Percentiles rank a stretch among this genome's conserved stretches.
phyloP scores from a whole-genome alignment of 352 stramenopile genomes.

The Nothophytophthora sp. region DNA sequence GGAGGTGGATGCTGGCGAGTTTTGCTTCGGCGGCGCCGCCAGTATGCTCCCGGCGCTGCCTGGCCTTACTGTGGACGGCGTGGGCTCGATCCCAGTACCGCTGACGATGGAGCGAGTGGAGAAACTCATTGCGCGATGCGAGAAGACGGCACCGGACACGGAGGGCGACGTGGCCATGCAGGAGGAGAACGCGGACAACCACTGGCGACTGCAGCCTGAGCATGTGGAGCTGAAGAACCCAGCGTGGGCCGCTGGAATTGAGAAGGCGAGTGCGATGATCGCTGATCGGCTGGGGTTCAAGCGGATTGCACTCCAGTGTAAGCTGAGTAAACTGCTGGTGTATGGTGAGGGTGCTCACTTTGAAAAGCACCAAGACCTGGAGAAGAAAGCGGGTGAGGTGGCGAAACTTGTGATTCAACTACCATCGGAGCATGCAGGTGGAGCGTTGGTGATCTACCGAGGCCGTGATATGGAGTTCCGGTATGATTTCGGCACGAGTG shows the following conservation, averaged over 20 bases:
- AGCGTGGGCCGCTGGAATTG: slow-evolving; percentile 7
- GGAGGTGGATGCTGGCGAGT: slow-evolving; percentile 12
- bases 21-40: slow-evolving; percentile 1
- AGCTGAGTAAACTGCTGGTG: slow-evolving; percentile 47
- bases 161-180: too few species aligned
- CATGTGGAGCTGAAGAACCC: slow-evolving; percentile 1
- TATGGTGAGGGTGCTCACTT: slow-evolving; percentile 45
- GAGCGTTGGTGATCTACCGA: slow-evolving; percentile 17
- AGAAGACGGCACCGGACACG: too few species aligned
- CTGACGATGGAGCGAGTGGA: background rate
- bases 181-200: slow-evolving; percentile 6
- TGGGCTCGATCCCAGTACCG: slow-evolving; percentile 9
- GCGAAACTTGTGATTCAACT: slow-evolving; percentile 43
- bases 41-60: background rate
- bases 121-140: slow-evolving; percentile 6
- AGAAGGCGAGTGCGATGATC: background rate
- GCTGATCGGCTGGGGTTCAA: background rate
- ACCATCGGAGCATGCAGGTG: slow-evolving; percentile 24
- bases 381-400: slow-evolving; percentile 51
- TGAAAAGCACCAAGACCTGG: slow-evolving; percentile 38
- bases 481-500: slow-evolving; percentile 10
- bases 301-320: slow-evolving; percentile 6
- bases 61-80: slow-evolving; percentile 9
- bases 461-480: background rate
- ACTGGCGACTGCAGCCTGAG: background rate